phyloP scores from a whole-genome alignment of 192 early-diverging fungal species.

The Coemansia guatemalensis region DNA sequence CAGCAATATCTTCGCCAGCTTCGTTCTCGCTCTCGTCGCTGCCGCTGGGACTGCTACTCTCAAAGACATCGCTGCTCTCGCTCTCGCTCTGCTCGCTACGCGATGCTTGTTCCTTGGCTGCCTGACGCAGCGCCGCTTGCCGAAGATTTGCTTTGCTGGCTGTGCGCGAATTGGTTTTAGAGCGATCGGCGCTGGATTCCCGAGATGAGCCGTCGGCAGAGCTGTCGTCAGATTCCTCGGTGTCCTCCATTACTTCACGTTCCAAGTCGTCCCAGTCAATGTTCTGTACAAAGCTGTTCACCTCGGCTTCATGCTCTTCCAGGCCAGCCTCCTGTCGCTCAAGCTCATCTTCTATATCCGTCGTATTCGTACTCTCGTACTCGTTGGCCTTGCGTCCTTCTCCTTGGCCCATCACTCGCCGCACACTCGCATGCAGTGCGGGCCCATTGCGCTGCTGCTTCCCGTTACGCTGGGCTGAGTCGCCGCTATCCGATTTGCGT shows the following conservation, averaged over 20 bases:
- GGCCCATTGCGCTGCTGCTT: not conserved
- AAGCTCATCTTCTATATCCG: conserved; percentile 50
- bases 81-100: conserved; percentile 6
- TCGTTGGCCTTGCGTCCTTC: conserved; percentile 26
- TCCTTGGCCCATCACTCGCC: conserved; percentile 21
- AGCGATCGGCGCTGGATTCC: conserved; percentile 7
- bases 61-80: conserved; percentile 35
- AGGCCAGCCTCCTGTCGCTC: conserved; percentile 53
- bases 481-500: conserved; percentile 14
- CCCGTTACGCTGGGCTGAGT: not conserved
- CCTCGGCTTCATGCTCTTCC: conserved; percentile 53
- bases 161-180: conserved; percentile 14
- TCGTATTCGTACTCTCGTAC: conserved; percentile 52
- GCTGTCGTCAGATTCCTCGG: conserved; percentile 46
- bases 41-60: conserved; percentile 20
- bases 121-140: conserved; percentile 29
- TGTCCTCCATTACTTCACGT: conserved; percentile 52
- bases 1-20: conserved; percentile 19
- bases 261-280: conserved; percentile 59
- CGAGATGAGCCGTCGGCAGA: conserved; percentile 4
- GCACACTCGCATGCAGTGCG: conserved; percentile 2
- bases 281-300: conserved; percentile 58
- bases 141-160: conserved; percentile 13
- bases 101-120: conserved; percentile 20
- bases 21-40: conserved; percentile 38